Percentiles rank a stretch among this genome's conserved stretches.
Evolutionary conservation across 179 eudicot genomes (phyloP).

Genomic region (Spinacia oleracea): DNA sequence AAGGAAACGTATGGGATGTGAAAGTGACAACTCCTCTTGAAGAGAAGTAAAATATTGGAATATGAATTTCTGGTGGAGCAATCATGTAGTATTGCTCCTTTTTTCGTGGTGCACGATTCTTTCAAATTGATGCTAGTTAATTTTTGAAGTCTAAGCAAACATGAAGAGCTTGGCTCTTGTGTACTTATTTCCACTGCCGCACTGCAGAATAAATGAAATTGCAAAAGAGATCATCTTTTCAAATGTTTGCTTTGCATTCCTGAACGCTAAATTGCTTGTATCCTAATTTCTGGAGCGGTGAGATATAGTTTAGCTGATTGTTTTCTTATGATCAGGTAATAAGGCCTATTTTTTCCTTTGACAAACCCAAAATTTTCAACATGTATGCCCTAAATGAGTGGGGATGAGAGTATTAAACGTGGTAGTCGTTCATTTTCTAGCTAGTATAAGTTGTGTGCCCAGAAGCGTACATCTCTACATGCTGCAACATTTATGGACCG

Average conservation of each 20-base stretch:
- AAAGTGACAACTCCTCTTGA: background rate
- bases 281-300: background rate
- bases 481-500: too few relatives aligned
- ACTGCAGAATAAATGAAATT: background rate
- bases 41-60: background rate
- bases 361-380: background rate
- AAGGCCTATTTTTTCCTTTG: background rate
- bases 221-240: background rate
- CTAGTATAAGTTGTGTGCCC: background rate
- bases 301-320: background rate
- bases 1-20: background rate
- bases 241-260: background rate
- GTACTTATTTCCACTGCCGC: background rate
- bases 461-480: too few relatives aligned
- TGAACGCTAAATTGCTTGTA: background rate
- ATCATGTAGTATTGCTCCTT: background rate
- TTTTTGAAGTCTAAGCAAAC: background rate
- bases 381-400: background rate
- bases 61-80: background rate
- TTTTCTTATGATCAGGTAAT: background rate
- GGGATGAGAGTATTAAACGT: background rate
- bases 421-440: background rate
- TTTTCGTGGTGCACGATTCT: background rate
- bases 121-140: background rate
- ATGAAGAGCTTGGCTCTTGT: background rate